These are phyloP conservation scores for Malus hybrid DNA, from an alignment of 331 rosid species.

Conservation along the genomic window DNA sequence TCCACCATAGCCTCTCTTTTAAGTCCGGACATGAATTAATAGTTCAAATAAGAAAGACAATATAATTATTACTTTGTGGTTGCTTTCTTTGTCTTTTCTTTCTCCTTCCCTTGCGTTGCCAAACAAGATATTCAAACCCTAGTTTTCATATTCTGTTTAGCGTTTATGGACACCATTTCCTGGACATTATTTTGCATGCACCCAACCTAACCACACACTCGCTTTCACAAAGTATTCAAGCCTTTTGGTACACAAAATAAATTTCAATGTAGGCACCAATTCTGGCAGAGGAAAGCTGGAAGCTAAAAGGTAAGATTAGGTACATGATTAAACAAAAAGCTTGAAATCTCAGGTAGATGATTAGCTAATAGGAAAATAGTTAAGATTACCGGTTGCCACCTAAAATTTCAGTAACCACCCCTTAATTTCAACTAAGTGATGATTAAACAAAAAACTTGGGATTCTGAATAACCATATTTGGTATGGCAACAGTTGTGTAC, in stretches of 20 bases:
- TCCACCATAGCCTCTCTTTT: neutral
- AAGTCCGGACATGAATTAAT: no score
- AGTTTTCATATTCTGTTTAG: neutral
- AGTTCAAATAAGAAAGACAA: no score
- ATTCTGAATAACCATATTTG: neutral
- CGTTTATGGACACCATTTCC: neutral
- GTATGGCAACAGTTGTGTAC: neutral
- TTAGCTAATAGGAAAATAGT: neutral
- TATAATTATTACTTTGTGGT: neutral
- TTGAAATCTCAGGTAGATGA: no score
- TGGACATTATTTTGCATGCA: neutral
- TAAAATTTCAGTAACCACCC: neutral
- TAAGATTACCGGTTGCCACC: neutral
- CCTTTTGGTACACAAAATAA: neutral
- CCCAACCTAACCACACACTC: neutral
- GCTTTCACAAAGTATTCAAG: neutral
- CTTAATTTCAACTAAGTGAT: neutral
- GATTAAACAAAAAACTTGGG: neutral
- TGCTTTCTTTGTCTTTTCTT: neutral
- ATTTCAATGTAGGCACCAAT: neutral
- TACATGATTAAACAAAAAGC: no score
- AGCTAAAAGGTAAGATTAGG: neutral
- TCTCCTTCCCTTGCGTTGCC: neutral
- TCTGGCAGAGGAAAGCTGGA: neutral
- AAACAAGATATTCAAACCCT: neutral